Evolutionary conservation across 2,329 filamentous ascomycete species (phyloP), one percentile per base, ranked within the genome.

Genomic region (Botryosphaeria agaves): DNA sequence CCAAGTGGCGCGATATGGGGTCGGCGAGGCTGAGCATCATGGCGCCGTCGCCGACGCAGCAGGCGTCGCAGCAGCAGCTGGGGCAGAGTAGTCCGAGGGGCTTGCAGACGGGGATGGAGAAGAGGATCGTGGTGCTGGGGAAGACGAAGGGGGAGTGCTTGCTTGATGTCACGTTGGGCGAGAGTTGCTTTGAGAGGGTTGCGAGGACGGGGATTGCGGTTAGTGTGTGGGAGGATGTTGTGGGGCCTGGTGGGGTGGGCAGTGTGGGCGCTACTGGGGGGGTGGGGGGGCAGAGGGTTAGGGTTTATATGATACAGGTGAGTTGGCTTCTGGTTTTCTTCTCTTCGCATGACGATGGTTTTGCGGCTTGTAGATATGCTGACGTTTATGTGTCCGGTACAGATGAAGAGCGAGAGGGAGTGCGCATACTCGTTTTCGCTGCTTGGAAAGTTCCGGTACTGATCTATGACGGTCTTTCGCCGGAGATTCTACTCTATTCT

Each of bases 1-100:
- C 72, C 29, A 87, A 87, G 49, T 98, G 89, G 89, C 75, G 83
- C 36, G 85, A 95, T 48, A 74, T 85, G 59, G 87, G 89, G 39
- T 75, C 81, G 41, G 91, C 84, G 36, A 66, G 73, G 21, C 59
- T 98, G 35, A 82, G 79, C 11, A 83, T 98, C 44, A 73, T 84
- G 48, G 70, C 73, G 12, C 79, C 82, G n/a, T 44, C 12, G 16
- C 49, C 52, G 12, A 34, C 46, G 28, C 37, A 47, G 40, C 27
- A 48, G 23, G 32, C 38, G 7, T 9, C 21, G 40, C 47, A 36
- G 29, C 43, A 37, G 35, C 44, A 38, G 30, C 41, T 47, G 7
- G 24, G 35, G 45, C 48, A 34, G 44, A 44, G 32, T 48, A 44
- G 46, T 14, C 50, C 55, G 11, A 38, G 35, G 37, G 42, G 42